Evolutionary conservation across 2,329 filamentous ascomycete genomes (phyloP), one percentile per base, ranked within the genome.

Genomic region (Metarhizium brunneum): DNA sequence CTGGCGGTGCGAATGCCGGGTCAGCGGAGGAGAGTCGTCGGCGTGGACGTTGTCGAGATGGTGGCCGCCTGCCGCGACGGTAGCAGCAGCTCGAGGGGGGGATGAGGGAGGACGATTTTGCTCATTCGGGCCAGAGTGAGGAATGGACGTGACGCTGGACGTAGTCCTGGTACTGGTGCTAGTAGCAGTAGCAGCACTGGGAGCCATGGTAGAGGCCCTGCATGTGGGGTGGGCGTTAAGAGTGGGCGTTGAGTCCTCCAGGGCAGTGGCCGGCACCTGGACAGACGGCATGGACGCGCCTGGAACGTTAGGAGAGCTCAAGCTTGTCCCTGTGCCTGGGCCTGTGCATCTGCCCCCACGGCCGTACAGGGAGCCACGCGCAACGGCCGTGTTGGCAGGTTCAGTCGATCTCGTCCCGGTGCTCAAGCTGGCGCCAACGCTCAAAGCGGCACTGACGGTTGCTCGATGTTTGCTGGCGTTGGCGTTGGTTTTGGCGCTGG

Each of bases 1-100:
- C 60, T 78, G 76, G 54, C 79, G 77, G 66, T 81, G 79, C 48
- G 68, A 66, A 61, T 81, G 76, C 54, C 66, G 59, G 56, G 58
- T 61, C 53, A 59, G 53, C 32, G 47, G 45, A 48, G 49, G 49
- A 53, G 18, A 20, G 18, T 47, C 25, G 47, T 36, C 11, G 38
- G 16, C 18, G 29, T 49, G 11, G 43, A 48, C 43, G 50, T 49
- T 30, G 43, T 49, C 11, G 29, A 38, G 50, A 50, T 36, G 45
- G 50, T 47, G 48, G 10, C 13, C 7, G 45, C 10, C 14, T 18
- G 50, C 38, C 10, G 14, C 35, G 25, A 29, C 6, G 47, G 32
- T 35, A 35, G 35, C 29, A 25, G 25, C 25, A 25, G 25, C 25
- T 35, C 11, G 29, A 18, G 48, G 48, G 32, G 53, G 36, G 45